A percentile compares a stretch with the other conserved stretches of the same genome.
Conservation (phyloP, 169 alveolate species). For the Plasmodium cynomolgi region DNA sequence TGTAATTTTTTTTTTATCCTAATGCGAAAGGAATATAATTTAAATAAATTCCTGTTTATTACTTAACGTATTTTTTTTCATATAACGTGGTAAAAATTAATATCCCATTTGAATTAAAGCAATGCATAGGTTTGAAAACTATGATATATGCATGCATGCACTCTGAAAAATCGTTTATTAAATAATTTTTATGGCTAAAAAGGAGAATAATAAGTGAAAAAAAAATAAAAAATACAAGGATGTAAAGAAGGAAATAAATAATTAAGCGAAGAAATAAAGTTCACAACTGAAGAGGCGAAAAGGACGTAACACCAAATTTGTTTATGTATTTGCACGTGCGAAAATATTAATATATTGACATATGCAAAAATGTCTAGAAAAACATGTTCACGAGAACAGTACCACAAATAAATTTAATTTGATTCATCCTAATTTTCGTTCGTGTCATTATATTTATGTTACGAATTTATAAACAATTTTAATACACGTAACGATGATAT, state of each 20-base stretch:
- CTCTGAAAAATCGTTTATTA: neutral
- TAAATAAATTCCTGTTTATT: neutral
- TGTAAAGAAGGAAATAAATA: neutral
- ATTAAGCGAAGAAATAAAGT: neutral
- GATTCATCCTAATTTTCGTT: neutral
- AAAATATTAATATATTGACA: neutral
- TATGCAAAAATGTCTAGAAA: neutral
- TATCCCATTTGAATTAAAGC: neutral
- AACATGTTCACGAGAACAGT: neutral
- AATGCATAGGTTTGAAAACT: neutral
- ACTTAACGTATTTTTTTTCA: neutral
- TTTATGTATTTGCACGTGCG: neutral
- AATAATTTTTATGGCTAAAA: too few species aligned
- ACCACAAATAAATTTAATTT: neutral
- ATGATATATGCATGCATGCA: neutral
- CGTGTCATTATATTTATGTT: neutral
- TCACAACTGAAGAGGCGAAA: neutral
- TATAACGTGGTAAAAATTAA: neutral
- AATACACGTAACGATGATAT: neutral
- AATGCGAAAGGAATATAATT: neutral
- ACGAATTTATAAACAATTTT: neutral
- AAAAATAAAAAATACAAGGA: neutral
- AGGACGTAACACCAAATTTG: neutral
- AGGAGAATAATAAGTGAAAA: neutral
- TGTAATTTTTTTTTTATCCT: neutral